Base-by-base conservation (phyloP, 768 basidiomycete genomes). In the Ramaria rubella region DNA sequence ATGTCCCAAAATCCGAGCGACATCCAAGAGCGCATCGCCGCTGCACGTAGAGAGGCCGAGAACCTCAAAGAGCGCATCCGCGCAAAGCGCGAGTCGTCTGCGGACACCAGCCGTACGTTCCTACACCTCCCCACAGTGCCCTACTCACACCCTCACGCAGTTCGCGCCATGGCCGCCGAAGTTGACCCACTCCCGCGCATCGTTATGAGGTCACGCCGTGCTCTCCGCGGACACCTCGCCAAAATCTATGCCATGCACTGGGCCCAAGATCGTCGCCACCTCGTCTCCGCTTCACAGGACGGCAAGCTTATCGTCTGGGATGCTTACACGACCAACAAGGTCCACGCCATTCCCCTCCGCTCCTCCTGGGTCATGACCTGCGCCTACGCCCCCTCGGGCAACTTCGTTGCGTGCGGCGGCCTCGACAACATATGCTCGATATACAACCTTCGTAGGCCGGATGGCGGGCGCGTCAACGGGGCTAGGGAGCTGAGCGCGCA, bases 181-280 rank as follows among this genome's bases (percentile, higher is more conserved):
- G 90, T 97, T 40, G 94, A 96, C 62, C 86, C 93, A 17, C 80
- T 99, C 51, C 95, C 95, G 42, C 89, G 95, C 59, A 92, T 99
- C 67, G 87, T 95, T 36, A 94, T 99, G 90, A 90, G 92, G 64
- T 90, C 93, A 52, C 83, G 96, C 57, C 88, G 95, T 63, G 89
- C 92, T 60, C 85, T 99, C 64, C 87, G 94, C 67, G 95, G 95
- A 26, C 95, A 99, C 73, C 84, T 99, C 52, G 95, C 95, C 60
- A 99, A 99, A 80, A 98, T 99, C 68, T 99, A 99, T 71, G 95
- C 95, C 48, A 96, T 99, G 90, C 96, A 99, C 72, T 99, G 96
- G 96, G 89, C 95, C 31, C 85, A 89, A 52, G 95, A 99, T 77
- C 83, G 93, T 67, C 81, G 96, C 65, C 95, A 99, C 77, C 83